Evolutionary conservation across 2,329 filamentous ascomycete genomes (phyloP).

Genomic region (Phialophora expanda): DNA sequence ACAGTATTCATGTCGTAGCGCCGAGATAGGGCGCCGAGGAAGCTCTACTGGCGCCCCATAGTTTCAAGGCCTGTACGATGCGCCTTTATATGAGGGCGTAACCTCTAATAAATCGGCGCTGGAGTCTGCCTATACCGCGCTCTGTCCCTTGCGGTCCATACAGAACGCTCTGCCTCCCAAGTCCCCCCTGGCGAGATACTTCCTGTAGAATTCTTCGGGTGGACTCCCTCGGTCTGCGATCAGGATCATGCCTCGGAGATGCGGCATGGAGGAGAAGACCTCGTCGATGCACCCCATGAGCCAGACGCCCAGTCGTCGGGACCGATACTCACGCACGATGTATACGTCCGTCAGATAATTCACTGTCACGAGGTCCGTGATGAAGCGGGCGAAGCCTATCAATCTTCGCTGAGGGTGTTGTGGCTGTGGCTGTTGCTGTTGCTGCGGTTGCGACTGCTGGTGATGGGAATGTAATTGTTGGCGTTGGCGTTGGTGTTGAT

Average conservation of each 20-base stretch:
- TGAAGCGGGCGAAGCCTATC: constrained; percentile 64
- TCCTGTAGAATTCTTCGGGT: constrained; percentile 39
- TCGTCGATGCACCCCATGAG: constrained; percentile 67
- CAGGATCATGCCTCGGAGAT: constrained; percentile 65
- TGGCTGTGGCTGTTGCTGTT: constrained; percentile 9
- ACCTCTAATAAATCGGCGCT: too few species aligned
- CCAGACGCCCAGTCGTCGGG: constrained; percentile 68
- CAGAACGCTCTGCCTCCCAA: constrained; percentile 22
- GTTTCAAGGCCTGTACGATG: too few species aligned
- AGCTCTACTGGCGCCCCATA: too few species aligned
- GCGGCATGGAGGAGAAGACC: constrained; percentile 60
- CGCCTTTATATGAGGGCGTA: too few species aligned
- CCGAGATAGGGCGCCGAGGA: too few species aligned
- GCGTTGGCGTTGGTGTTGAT: background rate
- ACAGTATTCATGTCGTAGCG: too few species aligned
- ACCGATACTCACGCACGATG: constrained; percentile 63
- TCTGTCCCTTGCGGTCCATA: constrained; percentile 26
- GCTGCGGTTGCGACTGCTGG: constrained; percentile 5
- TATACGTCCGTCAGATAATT: constrained; percentile 74
- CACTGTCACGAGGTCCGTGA: constrained; percentile 73
- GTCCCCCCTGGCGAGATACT: constrained; percentile 38
- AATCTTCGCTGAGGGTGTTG: constrained; percentile 11
- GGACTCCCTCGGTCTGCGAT: constrained; percentile 43
- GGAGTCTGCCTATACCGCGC: background rate
- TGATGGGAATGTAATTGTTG: background rate